Evolutionary conservation across 495 filamentous ascomycete genomes (phyloP), one percentile per base, ranked within the genome.

Genomic region (Penicillium maclennaniae): DNA sequence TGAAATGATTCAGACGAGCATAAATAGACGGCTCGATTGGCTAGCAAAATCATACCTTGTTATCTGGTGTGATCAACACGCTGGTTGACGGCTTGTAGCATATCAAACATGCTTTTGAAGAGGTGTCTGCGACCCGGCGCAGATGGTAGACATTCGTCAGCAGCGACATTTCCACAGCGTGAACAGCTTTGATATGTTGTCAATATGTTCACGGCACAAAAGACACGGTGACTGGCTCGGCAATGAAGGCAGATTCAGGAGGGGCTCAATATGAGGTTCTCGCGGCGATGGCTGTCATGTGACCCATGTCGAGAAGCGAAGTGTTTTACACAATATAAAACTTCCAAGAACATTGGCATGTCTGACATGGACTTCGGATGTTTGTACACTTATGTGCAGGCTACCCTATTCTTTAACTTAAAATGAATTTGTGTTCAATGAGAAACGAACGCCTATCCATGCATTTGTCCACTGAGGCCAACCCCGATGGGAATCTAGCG

Each of bases 51-150:
- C 72, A 49, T 70, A 91, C 91, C 82, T 92, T 95, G 67, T 88
- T 92, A 61, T 96, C 90, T 0, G 89, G 79, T 2, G 91, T 96
- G 54, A 96, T 87, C 52, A 98, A 75, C 21, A 97, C 93, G 61
- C 83, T 91, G 7, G 85, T 82, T 43, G 86, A 90, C 5, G 88
- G 87, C 68, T 93, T 96, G 77, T 85, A 92, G 76, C 93, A 98
- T 54, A 98, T 83, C 63, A 87, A 82, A 69, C 93, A 98, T 41
- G 89, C 76, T 68, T 89, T 96, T 5, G 86, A 79, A 9, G 82
- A 80, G 38, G 86, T 83, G 44, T 96, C 90, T 20, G 93, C 91
- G 43, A 98, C 93, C 53, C 82, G 88, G 43, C 95, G 89, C 52
- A 92, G 85, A 55, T 92, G 84, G 72, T 91, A 98, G 23, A 87